Base-by-base conservation (phyloP, 2,329 filamentous ascomycete genomes). In the Verruconis gallopava region DNA sequence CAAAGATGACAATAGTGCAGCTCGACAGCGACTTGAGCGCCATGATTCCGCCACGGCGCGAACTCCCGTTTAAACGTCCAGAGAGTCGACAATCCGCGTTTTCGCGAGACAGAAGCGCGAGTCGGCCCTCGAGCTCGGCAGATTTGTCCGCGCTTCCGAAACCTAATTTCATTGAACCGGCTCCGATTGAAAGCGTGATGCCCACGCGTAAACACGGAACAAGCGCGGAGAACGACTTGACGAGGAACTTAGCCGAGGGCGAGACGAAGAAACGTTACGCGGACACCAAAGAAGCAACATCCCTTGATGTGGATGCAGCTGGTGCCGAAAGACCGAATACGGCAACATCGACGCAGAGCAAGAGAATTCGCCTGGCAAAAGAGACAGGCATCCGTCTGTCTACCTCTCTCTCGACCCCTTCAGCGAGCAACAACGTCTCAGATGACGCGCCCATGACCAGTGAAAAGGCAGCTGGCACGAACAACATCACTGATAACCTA, bases 21-120 rank as follows among this genome's bases (percentile, higher is more conserved):
- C n/a, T n/a, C 33, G 50, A 46, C 12, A 44, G 47, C 14, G 47
- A 51, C 20, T 40, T 47, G 9, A 47, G 47, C 13, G 38, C 48
- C n/a, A 37, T 46, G 14, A 50, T 62, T 21, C 60, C 60, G 18
- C 59, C 60, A 5, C 50, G 55, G 38, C 54, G 61, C 37, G 60
- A 64, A 46, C 53, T 64, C 14, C 61, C 62, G 3, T 66, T 66
- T 46, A 49, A 53, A 28, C 54, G 58, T 5, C 54, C 38, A 48
- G 51, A 25, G 49, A 49, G 25, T 30, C 25, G 25, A 9, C 40
- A 15, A 33, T 47, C 43, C 22, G 40, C 43, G 17, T 32, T 30
- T 14, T 40, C 38, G 6, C 51, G 43, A 6, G 44, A 43, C 17
- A 48, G 49, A 3, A 45, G 49, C 32, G 35, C 40, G n/a, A 56